Base-by-base conservation (phyloP, 2,329 filamentous ascomycete species). In the Phialophora tarda region DNA sequence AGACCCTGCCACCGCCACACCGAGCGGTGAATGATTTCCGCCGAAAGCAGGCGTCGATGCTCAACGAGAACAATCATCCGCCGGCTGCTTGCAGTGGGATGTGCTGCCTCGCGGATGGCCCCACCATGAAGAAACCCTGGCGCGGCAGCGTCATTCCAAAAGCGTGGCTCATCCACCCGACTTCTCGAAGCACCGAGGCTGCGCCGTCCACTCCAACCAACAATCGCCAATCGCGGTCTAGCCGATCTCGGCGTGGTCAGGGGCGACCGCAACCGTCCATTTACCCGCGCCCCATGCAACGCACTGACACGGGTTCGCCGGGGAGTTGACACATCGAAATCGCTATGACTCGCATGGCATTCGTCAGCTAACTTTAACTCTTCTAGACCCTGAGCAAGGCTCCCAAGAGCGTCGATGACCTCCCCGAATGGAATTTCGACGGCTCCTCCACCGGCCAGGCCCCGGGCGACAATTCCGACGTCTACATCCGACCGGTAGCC, bases 361-460 rank as follows among this genome's bases (percentile, higher is more conserved):
- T 23, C 58, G 62, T 50, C 47, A 17, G 60, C 68, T 68, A 58
- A 70, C 63, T 70, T 64, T 50, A 48, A 59, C 28, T 21, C 58
- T 65, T 64, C 56, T 76, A 91, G 89, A 91, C 89, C 73, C 82
- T 91, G 70, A 80, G 77, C 77, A 85, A 86, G 77, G 80, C 85
- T 76, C 83, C 85, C 73, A 77, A 77, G 47, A 83, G 79, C 68
- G 79, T 89, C 69, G 84, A 87, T 65, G 88, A 91, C 71, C 88
- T 91, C 69, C 87, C 89, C 74, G 89, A 91, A 82, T 91, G 89
- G 89, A 91, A 91, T 83, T 91, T 91, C 76, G 89, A 92, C 79
- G 94, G 94, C 77, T 97, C 92, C 65, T 97, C 93, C 14, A 97
- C 93, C 73, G 89, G 86, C 73, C 94, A 98, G 82, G 94, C 94